Conservation (phyloP, 371 early-diverging fungal species). For the Mortierella sp. region DNA sequence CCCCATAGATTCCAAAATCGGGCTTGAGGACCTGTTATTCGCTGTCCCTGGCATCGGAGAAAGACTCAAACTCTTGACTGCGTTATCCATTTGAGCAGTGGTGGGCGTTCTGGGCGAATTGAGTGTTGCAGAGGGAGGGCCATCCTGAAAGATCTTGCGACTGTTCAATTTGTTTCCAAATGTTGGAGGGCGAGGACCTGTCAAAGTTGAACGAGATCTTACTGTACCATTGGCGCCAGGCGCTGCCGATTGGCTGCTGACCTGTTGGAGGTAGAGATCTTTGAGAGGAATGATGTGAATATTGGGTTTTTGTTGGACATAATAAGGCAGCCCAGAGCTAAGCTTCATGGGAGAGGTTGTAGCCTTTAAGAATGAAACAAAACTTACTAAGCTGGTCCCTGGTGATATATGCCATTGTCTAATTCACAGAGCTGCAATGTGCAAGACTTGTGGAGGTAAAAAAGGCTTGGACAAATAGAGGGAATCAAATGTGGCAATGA, state of each 20-base stretch:
- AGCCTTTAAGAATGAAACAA: too few relatives aligned
- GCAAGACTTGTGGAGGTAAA: too few relatives aligned
- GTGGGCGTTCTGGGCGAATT: slow-evolving; percentile 16
- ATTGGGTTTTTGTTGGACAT: not conserved
- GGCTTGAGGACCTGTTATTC: slow-evolving; percentile 19
- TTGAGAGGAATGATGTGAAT: not conserved
- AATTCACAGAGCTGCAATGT: not conserved
- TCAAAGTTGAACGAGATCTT: slow-evolving; percentile 42
- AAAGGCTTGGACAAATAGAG: not conserved
- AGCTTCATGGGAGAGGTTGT: not conserved
- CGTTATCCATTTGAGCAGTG: slow-evolving; percentile 22
- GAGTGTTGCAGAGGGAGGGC: slow-evolving; percentile 13
- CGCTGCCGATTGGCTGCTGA: slow-evolving; percentile 24
- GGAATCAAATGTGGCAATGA: too few relatives aligned
- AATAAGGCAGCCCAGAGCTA: not conserved
- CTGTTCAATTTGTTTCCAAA: slow-evolving; percentile 40
- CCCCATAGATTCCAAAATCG: slow-evolving; percentile 54
- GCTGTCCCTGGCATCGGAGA: slow-evolving; percentile 23
- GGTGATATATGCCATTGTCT: slow-evolving; percentile 48
- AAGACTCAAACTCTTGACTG: slow-evolving; percentile 31
- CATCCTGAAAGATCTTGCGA: slow-evolving; percentile 44
- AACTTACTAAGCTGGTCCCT: slow-evolving; percentile 52
- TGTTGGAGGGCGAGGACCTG: slow-evolving; percentile 50
- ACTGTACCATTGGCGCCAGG: slow-evolving; percentile 36
- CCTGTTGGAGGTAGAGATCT: slow-evolving; percentile 51